Evolutionary conservation across 2,329 filamentous ascomycete species (phyloP), one percentile per base, ranked within the genome.

Genomic region (Cytospora chrysosperma): DNA sequence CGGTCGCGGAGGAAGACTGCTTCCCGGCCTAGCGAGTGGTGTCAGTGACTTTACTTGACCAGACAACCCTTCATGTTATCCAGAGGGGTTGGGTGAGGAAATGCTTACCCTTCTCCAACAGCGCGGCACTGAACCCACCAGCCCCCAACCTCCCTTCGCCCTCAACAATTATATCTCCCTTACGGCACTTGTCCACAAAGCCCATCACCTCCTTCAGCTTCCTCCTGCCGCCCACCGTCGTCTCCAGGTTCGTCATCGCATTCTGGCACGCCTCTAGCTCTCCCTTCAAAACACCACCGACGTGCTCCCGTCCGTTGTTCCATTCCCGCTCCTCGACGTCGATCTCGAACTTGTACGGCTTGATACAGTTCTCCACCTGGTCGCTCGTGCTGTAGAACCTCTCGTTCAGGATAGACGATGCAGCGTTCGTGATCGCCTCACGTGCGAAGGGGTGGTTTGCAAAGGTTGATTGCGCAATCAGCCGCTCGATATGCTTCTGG

Each of bases 301-400:
- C 89, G 69, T 96, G 95, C 53, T 97, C 93, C 58, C 94, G 84
- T 0, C 93, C 93, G 65, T 90, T 87, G 4, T 82, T 76, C 95
- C 95, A 99, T 74, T 99, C 96, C 9, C 87, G 82, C 47, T 93
- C 91, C 72, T 97, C 92, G 52, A 99, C 88, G 70, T 99, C 95
- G 64, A 99, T 96, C 67, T 97, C 93, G 69, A 94, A 98, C 74
- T 99, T 99, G 81, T 94, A 99, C 0, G 96, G 95, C 76, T 99
- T 99, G 77, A 99, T 96, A 74, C 94, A 99, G 73, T 98, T 98
- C 76, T 99, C 95, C 1, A 99, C 91, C 77, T 98, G 95, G 72
- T 99, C 96, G 67, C 91, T 95, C 1, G 96, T 99, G 76, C 94
- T 95, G 78, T 97, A 98, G 68, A 96, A 97, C 17, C 94, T 85